phyloP scores from a whole-genome alignment of 495 filamentous ascomycete genomes.

The Hypoxylon subgilvum region DNA sequence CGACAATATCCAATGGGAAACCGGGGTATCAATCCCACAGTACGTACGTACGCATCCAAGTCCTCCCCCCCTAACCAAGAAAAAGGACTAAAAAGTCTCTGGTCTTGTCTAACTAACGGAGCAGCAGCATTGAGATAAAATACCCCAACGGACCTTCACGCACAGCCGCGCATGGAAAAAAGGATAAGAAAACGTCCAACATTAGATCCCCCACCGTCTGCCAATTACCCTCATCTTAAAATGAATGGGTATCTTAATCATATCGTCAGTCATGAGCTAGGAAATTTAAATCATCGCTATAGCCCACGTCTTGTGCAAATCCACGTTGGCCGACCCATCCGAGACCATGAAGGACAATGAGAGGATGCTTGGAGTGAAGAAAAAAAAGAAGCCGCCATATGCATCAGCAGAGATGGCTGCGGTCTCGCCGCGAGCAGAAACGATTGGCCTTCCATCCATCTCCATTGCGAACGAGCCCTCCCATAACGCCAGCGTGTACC shows the following conservation, averaged over 20 bases:
- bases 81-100: conserved; percentile 16
- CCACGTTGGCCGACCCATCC: conserved; percentile 19
- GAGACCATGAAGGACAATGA: conserved; percentile 9
- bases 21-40: conserved; percentile 35
- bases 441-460: neutral
- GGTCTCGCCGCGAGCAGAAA: conserved; percentile 29
- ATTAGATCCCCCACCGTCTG: conserved; percentile 42
- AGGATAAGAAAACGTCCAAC: conserved; percentile 28
- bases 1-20: conserved; percentile 17
- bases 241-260: conserved; percentile 43
- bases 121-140: conserved; percentile 1
- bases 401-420: conserved; percentile 2
- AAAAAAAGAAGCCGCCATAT: conserved; percentile 6
- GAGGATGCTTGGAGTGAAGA: conserved; percentile 11
- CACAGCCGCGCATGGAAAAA: conserved; percentile 9
- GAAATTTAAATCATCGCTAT: conserved; percentile 30
- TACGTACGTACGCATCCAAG: conserved; percentile 20
- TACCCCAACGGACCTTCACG: neutral
- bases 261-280: conserved; percentile 42
- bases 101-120: conserved; percentile 31
- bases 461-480: conserved; percentile 10
- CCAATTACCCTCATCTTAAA: conserved; percentile 45
- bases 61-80: conserved; percentile 4
- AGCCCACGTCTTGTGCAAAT: conserved; percentile 28
- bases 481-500: conserved; percentile 35